These are phyloP conservation scores for Irpex lacteus DNA, from an alignment of 1,284 basidiomycete genomes.

Conservation along the genomic window DNA sequence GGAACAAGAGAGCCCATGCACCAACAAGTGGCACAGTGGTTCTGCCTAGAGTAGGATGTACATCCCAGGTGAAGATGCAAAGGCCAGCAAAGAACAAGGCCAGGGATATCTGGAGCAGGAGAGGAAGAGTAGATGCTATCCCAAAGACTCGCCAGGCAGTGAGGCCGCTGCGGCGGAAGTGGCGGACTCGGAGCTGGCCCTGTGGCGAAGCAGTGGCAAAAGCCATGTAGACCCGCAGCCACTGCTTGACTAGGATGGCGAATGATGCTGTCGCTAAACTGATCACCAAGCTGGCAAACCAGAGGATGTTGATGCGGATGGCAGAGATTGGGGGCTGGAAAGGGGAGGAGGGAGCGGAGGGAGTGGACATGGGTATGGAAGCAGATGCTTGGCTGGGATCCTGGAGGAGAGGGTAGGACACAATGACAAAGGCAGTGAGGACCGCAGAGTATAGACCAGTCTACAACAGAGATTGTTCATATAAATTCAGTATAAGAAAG, in stretches of 20 bases:
- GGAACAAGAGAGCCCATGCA: neutral
- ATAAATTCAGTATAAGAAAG: neutral
- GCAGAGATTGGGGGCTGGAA: neutral
- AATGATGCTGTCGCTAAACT: constrained; percentile 14
- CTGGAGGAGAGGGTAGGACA: constrained; percentile 9
- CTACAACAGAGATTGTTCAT: neutral
- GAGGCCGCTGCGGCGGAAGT: constrained; percentile 9
- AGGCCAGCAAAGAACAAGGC: constrained; percentile 17
- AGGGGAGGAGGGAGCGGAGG: neutral
- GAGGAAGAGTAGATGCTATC: constrained; percentile 15
- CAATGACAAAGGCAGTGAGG: constrained; percentile 15
- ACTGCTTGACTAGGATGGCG: constrained; percentile 17
- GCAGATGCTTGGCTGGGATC: neutral
- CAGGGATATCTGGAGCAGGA: constrained; percentile 15
- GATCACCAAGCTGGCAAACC: constrained; percentile 15
- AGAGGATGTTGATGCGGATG: constrained; percentile 11
- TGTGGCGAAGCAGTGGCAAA: constrained; percentile 1
- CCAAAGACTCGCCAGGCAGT: constrained; percentile 10
- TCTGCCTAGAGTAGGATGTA: constrained; percentile 3
- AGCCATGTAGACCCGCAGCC: constrained; percentile 13
- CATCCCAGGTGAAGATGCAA: constrained; percentile 7
- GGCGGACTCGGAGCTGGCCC: constrained; percentile 3
- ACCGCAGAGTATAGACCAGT: constrained; percentile 18
- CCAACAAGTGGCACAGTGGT: neutral
- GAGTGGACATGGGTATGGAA: neutral